A percentile compares a stretch with the other conserved stretches of the same genome.
phyloP scores from a whole-genome alignment of 352 stramenopile species.

The Albugo laibachii region DNA sequence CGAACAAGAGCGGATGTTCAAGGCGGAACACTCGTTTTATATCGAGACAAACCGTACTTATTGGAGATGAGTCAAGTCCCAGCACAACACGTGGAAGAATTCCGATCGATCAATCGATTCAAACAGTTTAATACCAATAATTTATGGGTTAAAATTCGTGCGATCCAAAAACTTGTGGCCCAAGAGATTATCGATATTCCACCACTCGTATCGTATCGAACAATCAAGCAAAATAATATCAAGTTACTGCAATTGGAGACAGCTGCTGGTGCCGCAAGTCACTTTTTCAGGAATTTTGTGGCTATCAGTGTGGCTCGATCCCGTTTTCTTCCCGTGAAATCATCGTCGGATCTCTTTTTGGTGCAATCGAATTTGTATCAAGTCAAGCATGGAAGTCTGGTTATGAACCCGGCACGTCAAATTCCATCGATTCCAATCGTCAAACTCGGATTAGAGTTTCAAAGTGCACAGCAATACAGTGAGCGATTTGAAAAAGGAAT shows the following conservation, averaged over 20 bases:
- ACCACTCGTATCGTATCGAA: conserved; percentile 82
- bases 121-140: conserved; percentile 99
- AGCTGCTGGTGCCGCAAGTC: conserved; percentile 94
- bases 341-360: conserved; percentile 94
- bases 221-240: conserved; percentile 81
- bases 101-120: conserved; percentile 90
- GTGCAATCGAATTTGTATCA: conserved; percentile 88
- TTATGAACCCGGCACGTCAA: conserved; percentile 70
- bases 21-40: conserved; percentile 79
- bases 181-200: conserved; percentile 97
- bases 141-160: conserved; percentile 96
- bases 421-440: conserved; percentile 81
- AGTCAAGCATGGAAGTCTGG: conserved; percentile 81
- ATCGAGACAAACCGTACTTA: conserved; percentile 87
- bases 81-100: conserved; percentile 86
- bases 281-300: conserved; percentile 95
- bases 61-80: conserved; percentile 95
- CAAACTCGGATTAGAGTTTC: conserved; percentile 85
- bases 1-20: conserved; percentile 84
- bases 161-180: conserved; percentile 91
- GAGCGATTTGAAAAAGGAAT: conserved; percentile 75
- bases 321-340: conserved; percentile 98
- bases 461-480: conserved; percentile 75
- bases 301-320: conserved; percentile 90
- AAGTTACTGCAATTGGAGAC: conserved; percentile 89